Evolutionary conservation across 169 alveolate species (phyloP), one percentile per base, ranked within the genome.

Genomic region (Cryptosporidium ubiquitum): DNA sequence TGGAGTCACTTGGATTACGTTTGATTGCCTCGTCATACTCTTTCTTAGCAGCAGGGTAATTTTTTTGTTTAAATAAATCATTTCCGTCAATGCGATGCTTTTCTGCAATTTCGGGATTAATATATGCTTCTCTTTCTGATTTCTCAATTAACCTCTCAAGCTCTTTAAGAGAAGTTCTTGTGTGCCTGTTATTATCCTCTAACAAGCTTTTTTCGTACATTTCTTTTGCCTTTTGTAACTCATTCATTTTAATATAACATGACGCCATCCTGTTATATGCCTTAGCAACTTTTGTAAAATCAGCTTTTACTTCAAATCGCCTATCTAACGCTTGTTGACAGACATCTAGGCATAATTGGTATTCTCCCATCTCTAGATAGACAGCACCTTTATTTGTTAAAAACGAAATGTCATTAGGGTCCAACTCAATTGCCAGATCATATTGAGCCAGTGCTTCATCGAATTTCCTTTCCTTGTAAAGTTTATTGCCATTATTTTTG

Each of bases 21-120:
- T 93, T 95, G 68, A 98, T 94, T 18, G 99, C 99, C 92, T 98
- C 99, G 84, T 96, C 98, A 92, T 98, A 98, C 71, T 97, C 99
- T 94, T 96, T 93, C 69, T 97, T 96, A 33, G 99, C 99, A 40
- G 94, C 98, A 1, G 99, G 99, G 94, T 93, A 98, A 84, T 98
- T 96, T 52, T 97, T 97, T 74, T 91, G 92, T 91, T 96, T 96
- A 91, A 97, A 98, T 84, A 93, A 94, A 47, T 95, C 98, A 84
- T 97, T 98, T 20, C 98, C 98, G 16, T n/a, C 49, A 9, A 86
- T 26, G 20, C 91, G 40, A 51, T 91, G 79, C 84, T 97, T 96
- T 92, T 97, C 99, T n/a, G 99, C 99, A 73, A 93, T 86, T 71
- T 91, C 98, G 16, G 99, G 99, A 92, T 97, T 96, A 26, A 98